Percentiles rank a stretch among this genome's conserved stretches.
Conservation (phyloP, 148 eudicot species). For the Fallopia convolvulus region DNA sequence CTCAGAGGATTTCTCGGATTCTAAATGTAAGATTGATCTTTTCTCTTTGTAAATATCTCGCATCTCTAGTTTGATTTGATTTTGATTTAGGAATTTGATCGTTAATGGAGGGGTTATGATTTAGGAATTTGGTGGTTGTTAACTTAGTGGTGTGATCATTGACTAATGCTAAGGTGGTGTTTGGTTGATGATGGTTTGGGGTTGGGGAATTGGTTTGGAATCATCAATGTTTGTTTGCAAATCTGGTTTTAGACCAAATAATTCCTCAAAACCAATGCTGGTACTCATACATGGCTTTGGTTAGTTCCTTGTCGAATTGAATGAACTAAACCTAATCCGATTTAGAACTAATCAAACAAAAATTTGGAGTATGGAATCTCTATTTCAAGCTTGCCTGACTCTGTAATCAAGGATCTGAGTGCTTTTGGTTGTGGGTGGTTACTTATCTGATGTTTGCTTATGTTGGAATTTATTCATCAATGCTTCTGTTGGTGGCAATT, state of each 20-base stretch:
- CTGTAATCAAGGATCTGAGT: not conserved
- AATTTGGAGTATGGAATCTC: not conserved
- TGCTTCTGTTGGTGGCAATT: not conserved
- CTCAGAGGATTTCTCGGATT: conserved; percentile 67
- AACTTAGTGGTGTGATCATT: not conserved
- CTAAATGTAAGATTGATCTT: conserved; percentile 50
- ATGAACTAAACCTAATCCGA: not conserved
- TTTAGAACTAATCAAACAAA: not conserved
- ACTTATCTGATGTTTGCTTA: not conserved
- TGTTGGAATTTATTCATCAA: not conserved
- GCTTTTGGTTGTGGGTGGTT: not conserved
- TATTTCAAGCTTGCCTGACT: not conserved
- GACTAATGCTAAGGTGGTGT: not conserved
- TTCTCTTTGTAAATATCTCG: not conserved
- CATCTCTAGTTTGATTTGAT: not conserved
- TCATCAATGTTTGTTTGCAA: not conserved
- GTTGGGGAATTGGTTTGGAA: not conserved
- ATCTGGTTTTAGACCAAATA: too few species aligned
- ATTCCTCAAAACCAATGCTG: too few species aligned
- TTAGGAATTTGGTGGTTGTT: not conserved
- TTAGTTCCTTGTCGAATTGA: not conserved
- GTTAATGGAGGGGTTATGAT: not conserved
- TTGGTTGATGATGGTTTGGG: not conserved
- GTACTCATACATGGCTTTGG: too few species aligned
- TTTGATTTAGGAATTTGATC: not conserved